These are phyloP conservation scores for Durotheca rogersii DNA, from an alignment of 495 filamentous ascomycete species.

Conservation along the genomic window DNA sequence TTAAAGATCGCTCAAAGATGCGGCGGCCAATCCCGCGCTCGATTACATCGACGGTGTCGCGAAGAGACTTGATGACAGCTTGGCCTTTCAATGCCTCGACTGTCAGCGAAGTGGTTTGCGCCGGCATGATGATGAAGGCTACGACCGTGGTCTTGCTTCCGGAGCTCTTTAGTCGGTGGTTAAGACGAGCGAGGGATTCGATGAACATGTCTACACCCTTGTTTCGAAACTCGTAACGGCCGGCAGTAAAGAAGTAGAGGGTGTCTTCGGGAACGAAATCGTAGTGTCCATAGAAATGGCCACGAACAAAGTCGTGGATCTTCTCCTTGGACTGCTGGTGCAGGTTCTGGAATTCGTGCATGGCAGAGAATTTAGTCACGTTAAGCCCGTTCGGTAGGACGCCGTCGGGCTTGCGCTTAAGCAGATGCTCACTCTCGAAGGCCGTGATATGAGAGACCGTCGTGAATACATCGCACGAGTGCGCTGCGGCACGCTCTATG, in stretches of 20 bases:
- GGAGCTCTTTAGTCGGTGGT: constrained; percentile 81
- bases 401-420: constrained; percentile 96
- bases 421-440: constrained; percentile 93
- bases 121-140: constrained; percentile 99
- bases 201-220: constrained; percentile 99
- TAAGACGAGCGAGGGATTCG: constrained; percentile 89
- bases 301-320: constrained; percentile 96
- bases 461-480: constrained; percentile 93
- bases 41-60: constrained; percentile 87
- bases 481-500: constrained; percentile 90
- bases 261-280: constrained; percentile 96
- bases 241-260: constrained; percentile 96
- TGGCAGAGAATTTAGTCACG: constrained; percentile 97
- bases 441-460: constrained; percentile 98
- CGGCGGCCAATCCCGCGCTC: constrained; percentile 88
- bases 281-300: constrained; percentile 98
- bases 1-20: constrained; percentile 87
- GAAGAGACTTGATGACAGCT: constrained; percentile 92
- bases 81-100: constrained; percentile 96
- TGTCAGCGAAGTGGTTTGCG: constrained; percentile 92
- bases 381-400: constrained; percentile 96
- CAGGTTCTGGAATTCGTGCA: constrained; percentile 98
- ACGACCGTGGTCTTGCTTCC: constrained; percentile 94
- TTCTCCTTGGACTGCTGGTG: constrained; percentile 95
- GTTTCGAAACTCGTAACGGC: constrained; percentile 95